Conservation (phyloP, 1,284 basidiomycete genomes). For the Apiotrichum mycotoxinovorans region DNA sequence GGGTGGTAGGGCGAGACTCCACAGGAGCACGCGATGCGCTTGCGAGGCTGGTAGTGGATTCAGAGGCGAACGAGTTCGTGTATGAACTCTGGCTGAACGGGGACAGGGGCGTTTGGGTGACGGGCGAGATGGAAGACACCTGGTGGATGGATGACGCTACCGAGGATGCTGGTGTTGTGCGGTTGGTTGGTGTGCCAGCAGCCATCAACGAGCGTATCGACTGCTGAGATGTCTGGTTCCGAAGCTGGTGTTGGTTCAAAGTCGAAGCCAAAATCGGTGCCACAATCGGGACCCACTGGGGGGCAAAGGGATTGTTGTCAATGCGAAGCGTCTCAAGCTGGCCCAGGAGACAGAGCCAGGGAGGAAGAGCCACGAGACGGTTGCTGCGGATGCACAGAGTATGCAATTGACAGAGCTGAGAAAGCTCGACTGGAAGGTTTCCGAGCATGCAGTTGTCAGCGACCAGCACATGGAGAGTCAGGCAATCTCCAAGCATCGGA, state of each 20-base stretch:
- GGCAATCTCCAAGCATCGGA: conserved; percentile 70
- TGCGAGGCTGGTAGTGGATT: background rate
- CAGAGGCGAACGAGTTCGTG: background rate
- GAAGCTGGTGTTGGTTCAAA: conserved; percentile 6
- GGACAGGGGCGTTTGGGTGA: conserved; percentile 8
- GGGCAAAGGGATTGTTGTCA: conserved; percentile 89
- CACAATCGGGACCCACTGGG: conserved; percentile 83
- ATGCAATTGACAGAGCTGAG: conserved; percentile 68
- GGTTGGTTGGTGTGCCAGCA: background rate
- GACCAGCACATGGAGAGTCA: conserved; percentile 76
- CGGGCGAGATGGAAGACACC: background rate
- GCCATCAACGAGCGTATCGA: conserved; percentile 7
- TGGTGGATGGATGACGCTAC: conserved; percentile 7
- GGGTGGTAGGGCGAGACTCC: background rate
- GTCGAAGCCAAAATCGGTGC: conserved; percentile 57
- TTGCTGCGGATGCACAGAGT: conserved; percentile 85
- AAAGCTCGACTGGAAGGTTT: conserved; percentile 67
- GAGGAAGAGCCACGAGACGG: conserved; percentile 80
- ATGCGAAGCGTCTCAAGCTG: conserved; percentile 80
- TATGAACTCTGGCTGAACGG: background rate
- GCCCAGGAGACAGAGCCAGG: conserved; percentile 83
- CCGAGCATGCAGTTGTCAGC: conserved; percentile 80
- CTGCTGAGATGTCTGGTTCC: conserved; percentile 7
- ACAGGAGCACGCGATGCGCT: background rate
- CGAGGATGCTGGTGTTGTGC: background rate